phyloP scores from a whole-genome alignment of 148 eudicot genomes.

The Drosera capensis region DNA sequence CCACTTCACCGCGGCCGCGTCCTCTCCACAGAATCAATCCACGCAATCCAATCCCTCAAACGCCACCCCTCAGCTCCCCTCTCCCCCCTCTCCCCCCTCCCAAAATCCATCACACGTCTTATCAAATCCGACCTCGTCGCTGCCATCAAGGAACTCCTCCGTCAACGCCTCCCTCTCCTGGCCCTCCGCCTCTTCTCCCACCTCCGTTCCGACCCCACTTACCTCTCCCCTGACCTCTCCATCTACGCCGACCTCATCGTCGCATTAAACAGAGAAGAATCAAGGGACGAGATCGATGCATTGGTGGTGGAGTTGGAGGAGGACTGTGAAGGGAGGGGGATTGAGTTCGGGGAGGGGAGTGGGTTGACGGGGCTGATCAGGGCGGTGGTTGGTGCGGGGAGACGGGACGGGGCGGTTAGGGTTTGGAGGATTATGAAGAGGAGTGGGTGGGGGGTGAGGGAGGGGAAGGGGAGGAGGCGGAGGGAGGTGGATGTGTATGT shows the following conservation, averaged over 20 bases:
- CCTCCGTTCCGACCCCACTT: constrained; percentile 43
- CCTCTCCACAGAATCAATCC: constrained; percentile 68
- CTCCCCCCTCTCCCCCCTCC: constrained; percentile 4
- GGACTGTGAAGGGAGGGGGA: constrained; percentile 14
- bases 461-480: constrained; percentile 18
- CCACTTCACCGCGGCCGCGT: constrained; percentile 68
- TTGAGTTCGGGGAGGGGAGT: constrained; percentile 27
- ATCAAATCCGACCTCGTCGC: constrained; percentile 74
- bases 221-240: constrained; percentile 26
- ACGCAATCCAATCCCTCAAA: constrained; percentile 76
- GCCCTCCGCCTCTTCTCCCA: constrained; percentile 49
- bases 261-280: constrained; percentile 22
- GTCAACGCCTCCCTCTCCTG: constrained; percentile 42
- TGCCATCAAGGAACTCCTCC: constrained; percentile 56
- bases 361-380: constrained; percentile 46
- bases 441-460: constrained; percentile 57
- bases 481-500: constrained; percentile 60
- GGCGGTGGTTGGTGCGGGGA: constrained; percentile 37
- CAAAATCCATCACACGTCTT: constrained; percentile 38
- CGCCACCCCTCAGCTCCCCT: constrained; percentile 37
- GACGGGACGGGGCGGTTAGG: constrained; percentile 47
- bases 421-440: constrained; percentile 67
- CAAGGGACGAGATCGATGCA: constrained; percentile 34
- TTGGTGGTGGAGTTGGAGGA: constrained; percentile 24
- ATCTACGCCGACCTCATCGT: constrained; percentile 30